Percentiles rank a stretch among this genome's conserved stretches.
Conservation (phyloP, 192 early-diverging fungal genomes). For the Ambispora gerdemannii region DNA sequence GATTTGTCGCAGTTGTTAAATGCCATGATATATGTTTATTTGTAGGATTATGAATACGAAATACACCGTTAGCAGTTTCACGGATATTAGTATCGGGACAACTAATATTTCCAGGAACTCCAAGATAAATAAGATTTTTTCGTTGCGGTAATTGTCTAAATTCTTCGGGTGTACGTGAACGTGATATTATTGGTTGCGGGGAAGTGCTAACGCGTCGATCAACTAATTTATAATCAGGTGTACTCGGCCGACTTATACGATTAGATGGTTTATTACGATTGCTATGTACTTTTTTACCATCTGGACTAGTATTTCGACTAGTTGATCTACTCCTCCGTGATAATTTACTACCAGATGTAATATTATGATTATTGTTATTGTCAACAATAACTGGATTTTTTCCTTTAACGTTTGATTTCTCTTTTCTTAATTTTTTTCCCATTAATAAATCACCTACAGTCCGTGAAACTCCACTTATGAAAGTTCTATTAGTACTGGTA, state of each 20-base stretch:
- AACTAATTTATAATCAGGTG: conserved; percentile 5
- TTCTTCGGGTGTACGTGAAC: conserved; percentile 28
- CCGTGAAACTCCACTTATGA: background rate
- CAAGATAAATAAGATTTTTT: conserved; percentile 28
- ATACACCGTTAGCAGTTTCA: conserved; percentile 11
- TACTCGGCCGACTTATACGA: conserved; percentile 25
- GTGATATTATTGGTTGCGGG: background rate
- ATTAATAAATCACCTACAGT: conserved; percentile 15
- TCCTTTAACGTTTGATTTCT: background rate
- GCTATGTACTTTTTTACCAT: conserved; percentile 3
- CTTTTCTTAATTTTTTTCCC: background rate
- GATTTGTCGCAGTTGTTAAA: conserved; percentile 29
- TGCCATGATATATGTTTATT: conserved; percentile 31
- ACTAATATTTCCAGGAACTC: conserved; percentile 17
- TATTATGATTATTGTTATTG: background rate
- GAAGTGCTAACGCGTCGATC: background rate
- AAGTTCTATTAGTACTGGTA: background rate
- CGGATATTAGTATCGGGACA: conserved; percentile 18
- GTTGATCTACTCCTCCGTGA: background rate
- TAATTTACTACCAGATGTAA: background rate
- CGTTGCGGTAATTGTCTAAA: conserved; percentile 22
- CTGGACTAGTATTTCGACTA: conserved; percentile 25
- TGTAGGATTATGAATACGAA: conserved; percentile 28
- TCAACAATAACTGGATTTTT: background rate
- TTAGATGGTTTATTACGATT: background rate